Evolutionary conservation across 495 filamentous ascomycete species (phyloP).

Genomic region (Aspergillus diversus): DNA sequence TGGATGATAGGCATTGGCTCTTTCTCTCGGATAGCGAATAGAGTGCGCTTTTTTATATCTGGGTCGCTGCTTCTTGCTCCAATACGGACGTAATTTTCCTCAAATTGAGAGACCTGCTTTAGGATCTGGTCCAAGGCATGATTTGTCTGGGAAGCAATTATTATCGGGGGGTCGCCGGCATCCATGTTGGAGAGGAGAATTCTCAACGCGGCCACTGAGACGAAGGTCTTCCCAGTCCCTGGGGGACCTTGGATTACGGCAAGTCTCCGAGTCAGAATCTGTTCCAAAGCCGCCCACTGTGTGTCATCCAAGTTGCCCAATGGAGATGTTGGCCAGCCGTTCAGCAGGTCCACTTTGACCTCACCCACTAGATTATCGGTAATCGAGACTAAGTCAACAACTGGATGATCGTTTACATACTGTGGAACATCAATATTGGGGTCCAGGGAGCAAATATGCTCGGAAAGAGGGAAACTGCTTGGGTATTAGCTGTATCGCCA

Average conservation of each 20-base stretch:
- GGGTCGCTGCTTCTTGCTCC: conserved; percentile 75
- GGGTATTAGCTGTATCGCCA: conserved; percentile 17
- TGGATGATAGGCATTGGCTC: conserved; percentile 26
- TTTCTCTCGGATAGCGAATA: conserved; percentile 61
- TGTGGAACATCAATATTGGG: conserved; percentile 47
- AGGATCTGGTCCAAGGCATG: conserved; percentile 91
- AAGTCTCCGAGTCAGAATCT: conserved; percentile 73
- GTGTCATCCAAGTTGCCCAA: conserved; percentile 65
- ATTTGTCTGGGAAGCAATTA: conserved; percentile 87
- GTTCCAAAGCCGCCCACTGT: conserved; percentile 67
- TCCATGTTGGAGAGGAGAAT: conserved; percentile 66
- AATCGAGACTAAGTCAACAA: conserved; percentile 48
- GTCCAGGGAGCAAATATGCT: conserved; percentile 62
- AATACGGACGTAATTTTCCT: conserved; percentile 71
- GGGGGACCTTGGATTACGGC: conserved; percentile 90
- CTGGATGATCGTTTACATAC: conserved; percentile 52
- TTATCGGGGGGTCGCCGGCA: conserved; percentile 67
- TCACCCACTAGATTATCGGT: conserved; percentile 12
- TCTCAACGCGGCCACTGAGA: conserved; percentile 72
- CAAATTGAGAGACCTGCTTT: conserved; percentile 63
- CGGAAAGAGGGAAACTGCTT: conserved; percentile 61
- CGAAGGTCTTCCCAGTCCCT: conserved; percentile 86
- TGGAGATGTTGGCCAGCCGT: conserved; percentile 51
- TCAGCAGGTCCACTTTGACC: conserved; percentile 48
- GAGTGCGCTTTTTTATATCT: conserved; percentile 65